Evolutionary conservation across 2,329 filamentous ascomycete genomes (phyloP), one percentile per base, ranked within the genome.

Genomic region (Phaeosphaeriaceae sp.): DNA sequence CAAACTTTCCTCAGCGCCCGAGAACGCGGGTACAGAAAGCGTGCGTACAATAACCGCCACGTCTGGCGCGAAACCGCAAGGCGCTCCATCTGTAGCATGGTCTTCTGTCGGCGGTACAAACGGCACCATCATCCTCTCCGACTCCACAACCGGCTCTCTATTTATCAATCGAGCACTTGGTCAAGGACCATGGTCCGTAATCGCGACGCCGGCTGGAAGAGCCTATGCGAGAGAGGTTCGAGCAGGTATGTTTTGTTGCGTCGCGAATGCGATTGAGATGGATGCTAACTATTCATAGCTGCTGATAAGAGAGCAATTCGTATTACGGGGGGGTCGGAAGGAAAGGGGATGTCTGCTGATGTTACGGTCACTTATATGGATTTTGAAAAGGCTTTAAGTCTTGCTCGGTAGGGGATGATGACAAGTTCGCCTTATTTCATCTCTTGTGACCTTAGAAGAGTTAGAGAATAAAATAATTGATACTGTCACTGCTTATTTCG

Each of bases 121-220:
- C 20, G 61, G 58, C 3, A 61, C 54, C 2, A 58, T 65, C 7
- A 42, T 65, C 7, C 45, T 61, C 4, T 51, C 47, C 3, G 60
- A 58, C 21, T 55, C 52, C 3, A 32, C 39, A 16, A 43, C 48
- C 6, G 57, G 47, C 28, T 48, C 46, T 12, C 23, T 65, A 13
- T 65, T 46, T 20, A 34, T 61, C 9, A 65, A 65, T 38, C 54
- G 57, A 42, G 50, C 44, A 6, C 30, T 60, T 12, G 61, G 61
- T 0, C 39, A 56, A 30, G 60, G 58, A 0, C 41, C 12, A 3
- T 63, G 61, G 61, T 54, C 29, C 30, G 60, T 60, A 21, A 13
- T 60, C 1, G 26, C 47, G 26, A 63, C 58, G 0, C 42, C 46
- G 1, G 60, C 56, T 15, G 61, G 56, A 1, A 35, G 56, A 12